phyloP scores from a whole-genome alignment of 768 basidiomycete genomes.

The Bullera alba region DNA sequence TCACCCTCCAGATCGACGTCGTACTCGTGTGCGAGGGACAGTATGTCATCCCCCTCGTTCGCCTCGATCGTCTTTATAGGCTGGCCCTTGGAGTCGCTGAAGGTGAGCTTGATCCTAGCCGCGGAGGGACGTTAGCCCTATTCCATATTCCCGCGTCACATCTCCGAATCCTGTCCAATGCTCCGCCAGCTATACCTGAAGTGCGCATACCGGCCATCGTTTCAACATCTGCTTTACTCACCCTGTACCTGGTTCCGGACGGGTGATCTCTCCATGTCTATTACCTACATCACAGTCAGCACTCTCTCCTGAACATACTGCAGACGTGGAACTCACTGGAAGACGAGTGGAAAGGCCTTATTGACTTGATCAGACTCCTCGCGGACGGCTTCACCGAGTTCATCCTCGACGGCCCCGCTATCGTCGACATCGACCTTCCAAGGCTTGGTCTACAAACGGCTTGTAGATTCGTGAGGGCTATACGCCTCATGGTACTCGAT shows the following conservation, averaged over 20 bases:
- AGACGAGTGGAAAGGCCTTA: background rate
- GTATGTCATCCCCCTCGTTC: slow-evolving; percentile 86
- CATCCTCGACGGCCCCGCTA: no score
- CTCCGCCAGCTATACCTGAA: background rate
- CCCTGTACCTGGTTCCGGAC: slow-evolving; percentile 41
- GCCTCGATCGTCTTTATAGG: slow-evolving; percentile 82
- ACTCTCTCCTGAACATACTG: background rate
- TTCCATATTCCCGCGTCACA: background rate
- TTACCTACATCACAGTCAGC: slow-evolving; percentile 5
- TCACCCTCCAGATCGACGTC: slow-evolving; percentile 92
- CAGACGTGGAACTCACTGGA: background rate
- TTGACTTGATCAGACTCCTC: background rate
- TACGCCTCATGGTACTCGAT: no score
- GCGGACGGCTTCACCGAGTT: no score
- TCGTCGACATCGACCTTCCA: no score
- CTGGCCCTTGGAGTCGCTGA: slow-evolving; percentile 78
- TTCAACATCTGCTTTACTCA: slow-evolving; percentile 4
- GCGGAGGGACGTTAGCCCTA: slow-evolving; percentile 2
- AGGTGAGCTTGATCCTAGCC: slow-evolving; percentile 77
- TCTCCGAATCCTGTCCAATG: background rate
- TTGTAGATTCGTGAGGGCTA: no score
- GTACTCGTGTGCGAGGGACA: slow-evolving; percentile 86
- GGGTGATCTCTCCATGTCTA: slow-evolving; percentile 33
- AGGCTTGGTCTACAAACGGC: no score
- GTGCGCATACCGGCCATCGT: background rate